A percentile compares a stretch with the other conserved stretches of the same genome.
phyloP scores from a whole-genome alignment of 345 rosid species.

The Cochlearia excelsa region DNA sequence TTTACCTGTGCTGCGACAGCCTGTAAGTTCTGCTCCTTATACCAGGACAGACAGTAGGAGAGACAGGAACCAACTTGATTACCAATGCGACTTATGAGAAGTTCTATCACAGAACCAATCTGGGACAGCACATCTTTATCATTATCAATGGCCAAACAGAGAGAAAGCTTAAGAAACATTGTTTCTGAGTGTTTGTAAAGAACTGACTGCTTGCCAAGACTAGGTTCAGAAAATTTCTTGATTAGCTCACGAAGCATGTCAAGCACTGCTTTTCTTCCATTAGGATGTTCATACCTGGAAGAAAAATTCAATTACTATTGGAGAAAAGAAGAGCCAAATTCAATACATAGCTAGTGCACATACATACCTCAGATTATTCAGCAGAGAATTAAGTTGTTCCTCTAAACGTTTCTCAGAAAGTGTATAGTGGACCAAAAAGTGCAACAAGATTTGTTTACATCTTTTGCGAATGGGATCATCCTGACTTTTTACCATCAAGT shows the following conservation, averaged over 20 bases:
- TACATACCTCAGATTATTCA: conserved; percentile 64
- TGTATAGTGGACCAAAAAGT: conserved; percentile 67
- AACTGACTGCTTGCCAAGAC: conserved; percentile 32
- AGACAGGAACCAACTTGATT: conserved; percentile 45
- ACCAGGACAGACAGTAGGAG: conserved; percentile 59
- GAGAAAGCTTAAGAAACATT: conserved; percentile 55
- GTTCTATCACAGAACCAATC: conserved; percentile 55
- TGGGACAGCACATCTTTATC: conserved; percentile 56
- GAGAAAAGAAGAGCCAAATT: conserved; percentile 14
- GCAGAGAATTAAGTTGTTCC: conserved; percentile 63
- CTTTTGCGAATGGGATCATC: conserved; percentile 62
- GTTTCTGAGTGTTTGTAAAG: conserved; percentile 56
- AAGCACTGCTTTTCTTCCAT: conserved; percentile 89
- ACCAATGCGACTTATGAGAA: conserved; percentile 51
- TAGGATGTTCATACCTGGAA: conserved; percentile 73
- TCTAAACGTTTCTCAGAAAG: conserved; percentile 60
- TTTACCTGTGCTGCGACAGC: conserved; percentile 85
- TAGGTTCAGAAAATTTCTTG: conserved; percentile 47
- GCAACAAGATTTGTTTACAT: conserved; percentile 72
- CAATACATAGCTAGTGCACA: conserved; percentile 6
- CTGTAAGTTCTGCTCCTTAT: conserved; percentile 51
- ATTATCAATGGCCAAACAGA: conserved; percentile 57
- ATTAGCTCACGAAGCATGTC: conserved; percentile 76
- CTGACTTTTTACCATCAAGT: conserved; percentile 85
- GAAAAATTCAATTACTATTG: conserved; percentile 6